Percentiles rank a stretch among this genome's conserved stretches.
Evolutionary conservation across 768 basidiomycete species (phyloP).

Genomic region (Phaffia tasmanica): DNA sequence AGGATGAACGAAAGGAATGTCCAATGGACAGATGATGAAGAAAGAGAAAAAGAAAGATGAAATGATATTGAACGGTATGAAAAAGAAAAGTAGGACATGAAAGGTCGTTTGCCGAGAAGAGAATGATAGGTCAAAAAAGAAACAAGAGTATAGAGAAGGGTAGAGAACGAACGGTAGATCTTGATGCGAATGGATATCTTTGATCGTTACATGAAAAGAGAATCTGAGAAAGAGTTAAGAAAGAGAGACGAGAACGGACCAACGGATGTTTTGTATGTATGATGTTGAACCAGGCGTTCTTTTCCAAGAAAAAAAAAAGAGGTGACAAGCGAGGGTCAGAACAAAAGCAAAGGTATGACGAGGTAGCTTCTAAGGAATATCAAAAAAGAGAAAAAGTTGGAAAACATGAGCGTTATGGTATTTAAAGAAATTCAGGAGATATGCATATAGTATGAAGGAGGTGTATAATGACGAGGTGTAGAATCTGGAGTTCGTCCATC

Average conservation of each 20-base stretch:
- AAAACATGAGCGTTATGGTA: not conserved
- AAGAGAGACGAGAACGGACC: not conserved
- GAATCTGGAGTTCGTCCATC: not conserved
- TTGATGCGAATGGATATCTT: not conserved
- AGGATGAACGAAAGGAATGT: too few species aligned
- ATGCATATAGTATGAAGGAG: not conserved
- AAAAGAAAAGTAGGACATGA: too few species aligned
- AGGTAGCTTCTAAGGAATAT: not conserved
- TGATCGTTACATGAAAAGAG: not conserved
- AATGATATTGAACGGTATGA: too few species aligned
- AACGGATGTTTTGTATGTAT: not conserved
- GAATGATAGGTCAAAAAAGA: conserved; percentile 4
- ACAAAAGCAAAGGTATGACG: not conserved
- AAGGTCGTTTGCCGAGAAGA: not conserved
- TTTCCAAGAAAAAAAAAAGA: not conserved
- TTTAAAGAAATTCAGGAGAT: not conserved
- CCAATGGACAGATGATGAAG: too few species aligned
- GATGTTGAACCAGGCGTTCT: not conserved
- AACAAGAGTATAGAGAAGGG: not conserved
- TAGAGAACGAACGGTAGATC: not conserved
- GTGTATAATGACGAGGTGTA: not conserved
- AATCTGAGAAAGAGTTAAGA: not conserved
- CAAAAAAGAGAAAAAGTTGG: not conserved
- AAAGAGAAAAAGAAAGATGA: too few species aligned
- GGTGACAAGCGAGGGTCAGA: not conserved